These are phyloP conservation scores for Globisporangium paddicum DNA, from an alignment of 352 stramenopile genomes.

Conservation along the genomic window DNA sequence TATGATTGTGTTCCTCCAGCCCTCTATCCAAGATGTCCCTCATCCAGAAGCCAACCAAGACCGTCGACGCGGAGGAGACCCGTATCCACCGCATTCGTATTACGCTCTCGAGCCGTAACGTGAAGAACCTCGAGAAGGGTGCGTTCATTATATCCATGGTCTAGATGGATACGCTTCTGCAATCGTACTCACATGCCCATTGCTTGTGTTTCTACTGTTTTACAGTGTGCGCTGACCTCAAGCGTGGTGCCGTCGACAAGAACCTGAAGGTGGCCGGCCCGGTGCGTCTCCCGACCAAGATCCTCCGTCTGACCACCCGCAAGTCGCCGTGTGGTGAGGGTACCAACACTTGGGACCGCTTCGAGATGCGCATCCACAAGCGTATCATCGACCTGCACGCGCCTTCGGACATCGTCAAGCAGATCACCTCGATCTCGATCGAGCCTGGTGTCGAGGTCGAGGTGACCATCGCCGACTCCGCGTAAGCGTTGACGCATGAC, in stretches of 20 bases:
- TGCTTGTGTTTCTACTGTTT: background rate
- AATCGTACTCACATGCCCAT: background rate
- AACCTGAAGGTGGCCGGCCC: conserved; percentile 98
- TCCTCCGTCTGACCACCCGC: conserved; percentile 97
- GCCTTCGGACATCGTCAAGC: conserved; percentile 98
- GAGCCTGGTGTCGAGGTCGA: conserved; percentile 99
- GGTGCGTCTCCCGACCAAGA: conserved; percentile 99
- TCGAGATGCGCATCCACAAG: conserved; percentile 99
- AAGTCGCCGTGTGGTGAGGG: conserved; percentile 98
- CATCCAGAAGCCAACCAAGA: conserved; percentile 80
- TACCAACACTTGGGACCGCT: conserved; percentile 99
- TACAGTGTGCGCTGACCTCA: conserved; percentile 96
- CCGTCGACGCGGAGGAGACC: conserved; percentile 79
- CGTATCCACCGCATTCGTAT: conserved; percentile 98
- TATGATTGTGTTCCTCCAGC: conserved; percentile 22
- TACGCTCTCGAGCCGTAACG: conserved; percentile 98
- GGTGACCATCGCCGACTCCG: conserved; percentile 95
- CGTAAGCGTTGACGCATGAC: conserved; percentile 33
- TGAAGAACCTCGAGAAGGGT: conserved; percentile 99
- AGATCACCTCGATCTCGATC: conserved; percentile 99
- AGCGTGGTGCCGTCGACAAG: conserved; percentile 97
- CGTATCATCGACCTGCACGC: conserved; percentile 99
- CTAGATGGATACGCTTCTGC: background rate
- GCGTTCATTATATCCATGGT: background rate
- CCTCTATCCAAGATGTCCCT: conserved; percentile 89